phyloP scores from a whole-genome alignment of 345 rosid genomes.

The Eucalyptus pumila region DNA sequence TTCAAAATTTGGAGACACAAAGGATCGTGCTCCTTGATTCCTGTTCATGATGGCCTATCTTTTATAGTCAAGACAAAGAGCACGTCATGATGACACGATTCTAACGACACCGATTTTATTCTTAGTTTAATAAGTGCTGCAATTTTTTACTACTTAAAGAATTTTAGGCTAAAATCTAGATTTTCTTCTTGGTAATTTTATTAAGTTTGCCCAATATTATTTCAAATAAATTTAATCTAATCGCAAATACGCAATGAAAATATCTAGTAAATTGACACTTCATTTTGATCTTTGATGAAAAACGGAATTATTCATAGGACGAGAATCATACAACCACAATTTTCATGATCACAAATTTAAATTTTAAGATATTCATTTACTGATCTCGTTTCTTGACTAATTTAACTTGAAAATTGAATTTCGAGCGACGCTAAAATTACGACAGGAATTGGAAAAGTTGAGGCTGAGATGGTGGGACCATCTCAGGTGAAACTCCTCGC shows the following conservation, averaged over 20 bases:
- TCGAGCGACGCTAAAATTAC: rapidly evolving
- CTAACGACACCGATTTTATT: background rate
- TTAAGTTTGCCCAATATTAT: background rate
- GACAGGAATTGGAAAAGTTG: background rate
- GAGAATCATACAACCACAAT: background rate
- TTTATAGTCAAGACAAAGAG: too few species aligned
- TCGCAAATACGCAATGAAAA: background rate
- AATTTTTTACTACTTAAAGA: background rate
- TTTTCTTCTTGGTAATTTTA: background rate
- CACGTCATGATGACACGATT: background rate
- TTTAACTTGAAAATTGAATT: background rate
- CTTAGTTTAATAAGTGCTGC: too few species aligned
- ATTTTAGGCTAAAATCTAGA: background rate
- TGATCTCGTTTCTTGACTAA: rapidly evolving
- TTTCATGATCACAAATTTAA: background rate
- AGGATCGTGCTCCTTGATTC: background rate
- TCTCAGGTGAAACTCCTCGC: background rate
- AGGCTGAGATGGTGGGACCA: background rate
- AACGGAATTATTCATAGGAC: background rate
- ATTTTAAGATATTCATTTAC: background rate
- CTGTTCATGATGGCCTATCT: background rate
- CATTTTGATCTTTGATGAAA: background rate
- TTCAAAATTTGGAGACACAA: background rate
- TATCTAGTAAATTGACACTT: background rate
- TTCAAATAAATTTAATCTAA: background rate